Percentiles rank a stretch among this genome's conserved stretches.
These are phyloP conservation scores for Rhizomucor pusillus DNA, from an alignment of 371 early-diverging fungal species.

Conservation along the genomic window DNA sequence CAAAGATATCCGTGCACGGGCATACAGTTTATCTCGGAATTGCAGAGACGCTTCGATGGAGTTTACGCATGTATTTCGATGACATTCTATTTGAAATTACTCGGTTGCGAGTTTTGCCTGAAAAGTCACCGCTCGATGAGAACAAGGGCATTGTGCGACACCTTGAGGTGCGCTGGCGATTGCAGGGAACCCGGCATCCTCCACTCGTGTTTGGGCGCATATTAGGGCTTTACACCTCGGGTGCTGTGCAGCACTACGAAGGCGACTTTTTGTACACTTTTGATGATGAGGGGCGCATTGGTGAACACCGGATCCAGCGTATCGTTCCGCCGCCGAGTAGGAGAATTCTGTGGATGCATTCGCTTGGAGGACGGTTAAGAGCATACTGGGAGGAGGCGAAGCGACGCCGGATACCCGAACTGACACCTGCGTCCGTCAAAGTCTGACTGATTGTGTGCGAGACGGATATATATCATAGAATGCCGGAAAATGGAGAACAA, in stretches of 20 bases:
- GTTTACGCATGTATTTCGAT: slow-evolving; percentile 48
- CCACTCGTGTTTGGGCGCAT: slow-evolving; percentile 12
- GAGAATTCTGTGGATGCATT: slow-evolving; percentile 46
- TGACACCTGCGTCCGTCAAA: slow-evolving; percentile 13
- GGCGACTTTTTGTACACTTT: slow-evolving; percentile 59
- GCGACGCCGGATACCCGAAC: slow-evolving; percentile 26
- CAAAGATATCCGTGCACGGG: slow-evolving; percentile 46
- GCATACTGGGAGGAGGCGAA: slow-evolving; percentile 28
- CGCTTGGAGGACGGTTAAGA: slow-evolving; percentile 42
- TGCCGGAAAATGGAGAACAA: too few species aligned
- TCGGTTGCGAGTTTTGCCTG: slow-evolving; percentile 34
- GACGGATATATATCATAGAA: too few species aligned
- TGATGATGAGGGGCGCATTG: slow-evolving; percentile 44
- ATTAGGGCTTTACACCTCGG: slow-evolving; percentile 7
- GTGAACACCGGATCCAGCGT: slow-evolving; percentile 59
- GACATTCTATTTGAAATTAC: slow-evolving; percentile 35
- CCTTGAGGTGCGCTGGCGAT: slow-evolving; percentile 52
- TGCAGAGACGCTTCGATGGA: slow-evolving; percentile 51
- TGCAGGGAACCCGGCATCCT: slow-evolving; percentile 46
- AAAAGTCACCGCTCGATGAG: slow-evolving; percentile 11
- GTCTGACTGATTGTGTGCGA: too few species aligned
- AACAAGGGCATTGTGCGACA: slow-evolving; percentile 22
- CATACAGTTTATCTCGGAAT: slow-evolving; percentile 47
- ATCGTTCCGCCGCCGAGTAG: slow-evolving; percentile 61
- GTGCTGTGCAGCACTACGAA: slow-evolving; percentile 26